These are phyloP conservation scores for Pyrenophora graminea DNA, from an alignment of 2,329 filamentous ascomycete species.

Conservation along the genomic window DNA sequence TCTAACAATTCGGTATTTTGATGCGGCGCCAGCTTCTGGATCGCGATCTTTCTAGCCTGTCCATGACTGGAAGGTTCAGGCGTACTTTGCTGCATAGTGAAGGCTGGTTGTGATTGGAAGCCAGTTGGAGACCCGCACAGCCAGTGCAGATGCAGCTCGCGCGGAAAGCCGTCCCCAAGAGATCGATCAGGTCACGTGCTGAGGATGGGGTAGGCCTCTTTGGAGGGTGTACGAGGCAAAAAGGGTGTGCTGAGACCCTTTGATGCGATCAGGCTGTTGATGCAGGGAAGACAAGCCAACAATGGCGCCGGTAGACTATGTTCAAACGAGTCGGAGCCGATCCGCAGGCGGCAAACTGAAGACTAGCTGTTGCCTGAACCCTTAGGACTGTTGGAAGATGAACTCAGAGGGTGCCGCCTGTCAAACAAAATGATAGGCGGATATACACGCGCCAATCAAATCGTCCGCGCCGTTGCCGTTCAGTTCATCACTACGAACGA, in stretches of 20 bases:
- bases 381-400: not conserved
- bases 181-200: not conserved
- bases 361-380: not conserved
- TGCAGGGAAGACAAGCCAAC: too few relatives aligned
- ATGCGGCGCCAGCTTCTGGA: slow-evolving; percentile 15
- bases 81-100: slow-evolving; percentile 5
- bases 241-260: not conserved
- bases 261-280: not conserved
- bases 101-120: not conserved
- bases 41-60: slow-evolving; percentile 21
- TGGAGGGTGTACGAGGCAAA: not conserved
- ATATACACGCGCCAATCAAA: not conserved
- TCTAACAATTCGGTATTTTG: slow-evolving; percentile 7
- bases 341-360: not conserved
- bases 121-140: not conserved
- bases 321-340: too few relatives aligned
- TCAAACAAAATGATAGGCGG: slow-evolving; percentile 2
- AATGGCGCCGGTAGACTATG: not conserved
- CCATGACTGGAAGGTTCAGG: not conserved
- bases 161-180: not conserved
- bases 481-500: not conserved
- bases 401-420: not conserved
- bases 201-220: not conserved
- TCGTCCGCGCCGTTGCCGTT: not conserved
- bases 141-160: slow-evolving; percentile 1